Evolutionary conservation across 495 filamentous ascomycete species (phyloP).

Genomic region (Lepraria neglecta): DNA sequence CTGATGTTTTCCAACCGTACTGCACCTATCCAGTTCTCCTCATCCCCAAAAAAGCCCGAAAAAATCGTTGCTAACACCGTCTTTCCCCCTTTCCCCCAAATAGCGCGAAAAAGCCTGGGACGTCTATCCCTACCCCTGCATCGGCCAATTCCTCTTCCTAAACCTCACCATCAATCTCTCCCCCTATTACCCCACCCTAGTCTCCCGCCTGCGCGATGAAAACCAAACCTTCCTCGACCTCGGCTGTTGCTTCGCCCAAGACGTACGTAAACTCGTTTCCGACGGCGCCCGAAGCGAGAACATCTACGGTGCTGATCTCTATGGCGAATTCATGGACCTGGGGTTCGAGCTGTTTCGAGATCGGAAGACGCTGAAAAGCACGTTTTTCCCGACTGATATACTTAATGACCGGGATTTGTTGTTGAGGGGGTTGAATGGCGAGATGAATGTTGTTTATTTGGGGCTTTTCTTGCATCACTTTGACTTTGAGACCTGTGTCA

Average conservation of each 20-base stretch:
- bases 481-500: constrained; percentile 46
- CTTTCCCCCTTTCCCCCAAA: not conserved
- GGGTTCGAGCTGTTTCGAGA: constrained; percentile 49
- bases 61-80: not conserved
- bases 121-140: constrained; percentile 46
- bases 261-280: constrained; percentile 40
- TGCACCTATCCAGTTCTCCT: not conserved
- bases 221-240: constrained; percentile 41
- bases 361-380: constrained; percentile 28
- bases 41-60: not conserved
- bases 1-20: not conserved
- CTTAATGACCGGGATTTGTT: constrained; percentile 40
- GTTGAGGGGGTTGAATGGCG: constrained; percentile 31
- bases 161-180: constrained; percentile 36
- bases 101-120: constrained; percentile 45
- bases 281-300: constrained; percentile 40
- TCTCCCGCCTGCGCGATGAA: constrained; percentile 35
- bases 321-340: constrained; percentile 44
- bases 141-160: constrained; percentile 49
- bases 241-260: constrained; percentile 45
- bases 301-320: constrained; percentile 46
- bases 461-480: constrained; percentile 58
- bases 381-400: constrained; percentile 35
- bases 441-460: constrained; percentile 51
- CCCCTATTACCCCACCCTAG: constrained; percentile 36